Percentiles rank a stretch among this genome's conserved stretches.
These are phyloP conservation scores for Penstemon newberryi DNA, from an alignment of 257 asterid genomes.

Conservation along the genomic window DNA sequence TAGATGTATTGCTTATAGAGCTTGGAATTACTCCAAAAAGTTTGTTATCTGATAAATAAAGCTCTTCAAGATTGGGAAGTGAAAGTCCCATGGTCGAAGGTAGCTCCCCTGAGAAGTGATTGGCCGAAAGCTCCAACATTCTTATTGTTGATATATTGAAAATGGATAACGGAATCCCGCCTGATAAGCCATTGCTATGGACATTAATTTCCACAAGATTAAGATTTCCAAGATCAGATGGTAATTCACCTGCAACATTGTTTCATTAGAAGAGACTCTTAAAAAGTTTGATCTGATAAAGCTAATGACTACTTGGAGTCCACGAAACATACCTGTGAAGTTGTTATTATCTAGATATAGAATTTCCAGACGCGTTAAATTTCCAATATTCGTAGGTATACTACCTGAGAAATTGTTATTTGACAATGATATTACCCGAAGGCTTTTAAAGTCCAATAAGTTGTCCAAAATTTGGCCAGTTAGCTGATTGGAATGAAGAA, in stretches of 20 bases:
- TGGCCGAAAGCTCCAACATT: slow-evolving; percentile 5
- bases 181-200: slow-evolving; percentile 28
- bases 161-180: slow-evolving; percentile 29
- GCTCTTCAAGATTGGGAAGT: slow-evolving; percentile 30
- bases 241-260: slow-evolving; percentile 41
- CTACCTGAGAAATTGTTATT: slow-evolving; percentile 38
- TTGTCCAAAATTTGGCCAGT: slow-evolving; percentile 39
- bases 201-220: slow-evolving; percentile 29
- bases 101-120: slow-evolving; percentile 30
- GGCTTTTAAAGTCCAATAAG: slow-evolving; percentile 38
- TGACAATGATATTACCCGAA: slow-evolving; percentile 28
- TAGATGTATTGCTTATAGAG: slow-evolving; percentile 37
- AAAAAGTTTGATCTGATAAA: too few relatives aligned
- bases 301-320: not conserved
- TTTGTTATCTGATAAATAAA: slow-evolving; percentile 17
- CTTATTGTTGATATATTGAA: slow-evolving; percentile 45
- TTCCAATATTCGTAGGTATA: slow-evolving; percentile 35
- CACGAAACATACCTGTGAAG: slow-evolving; percentile 33
- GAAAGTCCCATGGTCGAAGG: slow-evolving; percentile 24
- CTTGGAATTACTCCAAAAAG: slow-evolving; percentile 35
- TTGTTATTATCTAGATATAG: slow-evolving; percentile 28
- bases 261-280: too few relatives aligned
- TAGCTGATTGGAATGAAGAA: slow-evolving; percentile 36
- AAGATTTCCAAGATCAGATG: slow-evolving; percentile 35
- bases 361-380: slow-evolving; percentile 31